Evolutionary conservation across 495 filamentous ascomycete genomes (phyloP).

Genomic region (Chlorociboria aeruginascens): DNA sequence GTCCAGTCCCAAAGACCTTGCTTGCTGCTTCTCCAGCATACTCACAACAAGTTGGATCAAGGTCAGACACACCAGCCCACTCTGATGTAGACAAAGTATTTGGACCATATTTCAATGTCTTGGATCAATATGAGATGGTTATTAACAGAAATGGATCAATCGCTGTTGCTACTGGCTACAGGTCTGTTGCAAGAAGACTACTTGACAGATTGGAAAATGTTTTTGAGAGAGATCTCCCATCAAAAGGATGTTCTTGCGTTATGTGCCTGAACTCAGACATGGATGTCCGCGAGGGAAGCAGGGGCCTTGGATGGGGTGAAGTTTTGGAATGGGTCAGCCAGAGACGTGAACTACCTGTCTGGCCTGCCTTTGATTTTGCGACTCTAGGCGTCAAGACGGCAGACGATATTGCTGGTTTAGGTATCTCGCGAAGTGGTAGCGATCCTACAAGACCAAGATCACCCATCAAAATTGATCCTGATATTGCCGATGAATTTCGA

Average conservation of each 20-base stretch:
- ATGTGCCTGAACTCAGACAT: conserved; percentile 57
- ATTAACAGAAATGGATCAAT: conserved; percentile 74
- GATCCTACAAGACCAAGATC: conserved; percentile 33
- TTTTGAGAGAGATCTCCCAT: conserved; percentile 81
- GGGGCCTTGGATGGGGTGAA: conserved; percentile 91
- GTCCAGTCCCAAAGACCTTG: conserved; percentile 52
- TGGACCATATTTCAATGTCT: conserved; percentile 60
- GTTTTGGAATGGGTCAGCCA: conserved; percentile 88
- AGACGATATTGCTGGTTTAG: conserved; percentile 27
- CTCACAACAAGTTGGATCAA: conserved; percentile 31
- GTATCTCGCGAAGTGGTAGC: conserved; percentile 16
- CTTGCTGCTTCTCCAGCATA: conserved; percentile 32
- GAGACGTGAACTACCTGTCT: conserved; percentile 67
- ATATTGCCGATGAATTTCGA: conserved; percentile 81
- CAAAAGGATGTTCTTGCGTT: conserved; percentile 64
- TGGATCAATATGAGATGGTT: conserved; percentile 78
- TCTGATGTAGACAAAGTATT: conserved; percentile 59
- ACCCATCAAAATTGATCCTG: conserved; percentile 79
- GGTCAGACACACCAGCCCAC: conserved; percentile 31
- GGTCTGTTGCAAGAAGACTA: conserved; percentile 80
- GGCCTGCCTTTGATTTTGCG: conserved; percentile 75
- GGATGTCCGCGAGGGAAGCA: conserved; percentile 39
- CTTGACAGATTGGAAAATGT: conserved; percentile 90
- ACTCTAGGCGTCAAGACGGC: conserved; percentile 44
- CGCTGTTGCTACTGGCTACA: conserved; percentile 91